A percentile compares a stretch with the other conserved stretches of the same genome.
phyloP scores from a whole-genome alignment of 331 rosid species.

The Spiraea crenata region DNA sequence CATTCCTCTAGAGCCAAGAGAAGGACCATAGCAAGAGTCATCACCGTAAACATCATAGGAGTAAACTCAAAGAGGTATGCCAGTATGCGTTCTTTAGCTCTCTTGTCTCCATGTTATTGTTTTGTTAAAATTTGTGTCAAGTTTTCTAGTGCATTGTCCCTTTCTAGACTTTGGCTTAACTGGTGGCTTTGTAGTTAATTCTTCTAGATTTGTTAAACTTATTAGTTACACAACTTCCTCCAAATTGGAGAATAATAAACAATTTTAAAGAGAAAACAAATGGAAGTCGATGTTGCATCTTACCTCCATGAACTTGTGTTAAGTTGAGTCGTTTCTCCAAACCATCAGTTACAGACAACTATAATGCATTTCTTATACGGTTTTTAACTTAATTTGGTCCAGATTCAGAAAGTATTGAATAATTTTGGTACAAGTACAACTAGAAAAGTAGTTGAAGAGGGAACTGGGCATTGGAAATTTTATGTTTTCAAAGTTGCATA shows the following conservation, averaged over 20 bases:
- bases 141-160: background rate
- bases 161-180: background rate
- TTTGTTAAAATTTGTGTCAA: background rate
- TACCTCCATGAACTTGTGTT: background rate
- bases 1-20: slow-evolving; percentile 55
- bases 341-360: background rate
- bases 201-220: background rate
- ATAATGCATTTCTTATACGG: background rate
- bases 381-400: slow-evolving; percentile 1
- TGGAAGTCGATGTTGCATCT: background rate
- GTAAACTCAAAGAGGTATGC: slow-evolving; percentile 81
- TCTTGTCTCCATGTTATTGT: slow-evolving; percentile 5
- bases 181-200: background rate
- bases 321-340: background rate
- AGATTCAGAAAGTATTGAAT: background rate
- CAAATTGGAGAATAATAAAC: background rate
- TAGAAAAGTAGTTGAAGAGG: background rate
- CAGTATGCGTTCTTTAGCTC: slow-evolving; percentile 16
- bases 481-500: background rate
- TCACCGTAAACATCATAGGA: slow-evolving; percentile 61
- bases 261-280: background rate
- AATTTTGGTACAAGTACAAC: background rate
- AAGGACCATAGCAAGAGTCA: slow-evolving; percentile 69
- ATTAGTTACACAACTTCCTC: background rate
- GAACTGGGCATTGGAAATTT: background rate